Evolutionary conservation across 495 filamentous ascomycete species (phyloP).

Genomic region (Pseudotulostoma volvatum): DNA sequence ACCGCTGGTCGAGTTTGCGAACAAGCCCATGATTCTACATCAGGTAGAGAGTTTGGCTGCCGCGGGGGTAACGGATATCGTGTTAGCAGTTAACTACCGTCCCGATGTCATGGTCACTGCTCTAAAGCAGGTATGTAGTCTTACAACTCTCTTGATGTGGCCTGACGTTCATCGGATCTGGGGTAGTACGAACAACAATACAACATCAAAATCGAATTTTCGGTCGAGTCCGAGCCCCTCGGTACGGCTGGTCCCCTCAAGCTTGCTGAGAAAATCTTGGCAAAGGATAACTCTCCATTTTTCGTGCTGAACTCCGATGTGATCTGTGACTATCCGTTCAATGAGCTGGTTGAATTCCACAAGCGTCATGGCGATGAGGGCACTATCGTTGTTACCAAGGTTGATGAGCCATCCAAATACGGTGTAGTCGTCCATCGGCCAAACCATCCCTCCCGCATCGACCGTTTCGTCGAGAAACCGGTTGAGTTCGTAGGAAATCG

Average conservation of each 20-base stretch:
- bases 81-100: constrained; percentile 95
- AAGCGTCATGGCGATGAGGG: constrained; percentile 84
- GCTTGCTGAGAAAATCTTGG: constrained; percentile 83
- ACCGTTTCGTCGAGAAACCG: constrained; percentile 98
- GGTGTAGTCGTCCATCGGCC: constrained; percentile 98
- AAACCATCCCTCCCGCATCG: constrained; percentile 77
- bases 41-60: constrained; percentile 91
- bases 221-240: constrained; percentile 85
- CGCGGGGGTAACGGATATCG: constrained; percentile 94
- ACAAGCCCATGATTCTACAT: constrained; percentile 98
- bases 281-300: constrained; percentile 85
- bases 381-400: constrained; percentile 98
- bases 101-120: constrained; percentile 83
- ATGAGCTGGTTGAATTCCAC: constrained; percentile 76
- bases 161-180: constrained; percentile 1
- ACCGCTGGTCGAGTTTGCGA: constrained; percentile 92
- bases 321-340: constrained; percentile 96
- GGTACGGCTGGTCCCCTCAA: constrained; percentile 94
- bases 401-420: constrained; percentile 98
- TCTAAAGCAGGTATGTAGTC: constrained; percentile 48
- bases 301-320: constrained; percentile 99
- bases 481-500: constrained; percentile 98
- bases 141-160: not conserved
- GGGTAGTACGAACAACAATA: constrained; percentile 76
- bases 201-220: constrained; percentile 89